Percentiles rank a stretch among this genome's conserved stretches.
These are phyloP conservation scores for Calonectria naviculata DNA, from an alignment of 2,329 filamentous ascomycete species.

Conservation along the genomic window DNA sequence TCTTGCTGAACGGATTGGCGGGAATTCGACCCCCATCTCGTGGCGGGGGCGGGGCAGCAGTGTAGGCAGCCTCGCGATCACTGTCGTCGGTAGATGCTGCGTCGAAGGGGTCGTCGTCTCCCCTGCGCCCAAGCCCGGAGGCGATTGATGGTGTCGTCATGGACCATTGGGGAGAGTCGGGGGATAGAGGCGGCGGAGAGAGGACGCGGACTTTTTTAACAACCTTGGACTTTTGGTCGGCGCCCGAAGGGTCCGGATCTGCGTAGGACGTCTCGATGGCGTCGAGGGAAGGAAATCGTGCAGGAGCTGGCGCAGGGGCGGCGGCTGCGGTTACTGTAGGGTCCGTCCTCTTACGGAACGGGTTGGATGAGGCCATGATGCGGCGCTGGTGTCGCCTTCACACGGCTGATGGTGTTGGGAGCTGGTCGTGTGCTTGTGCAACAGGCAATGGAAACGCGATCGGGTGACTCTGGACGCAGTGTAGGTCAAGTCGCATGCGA, in stretches of 20 bases:
- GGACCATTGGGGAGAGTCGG: conserved; percentile 58
- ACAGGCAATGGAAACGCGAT: neutral
- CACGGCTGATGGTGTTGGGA: conserved; percentile 20
- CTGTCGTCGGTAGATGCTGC: conserved; percentile 41
- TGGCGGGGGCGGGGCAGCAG: conserved; percentile 39
- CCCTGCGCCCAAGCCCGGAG: conserved; percentile 38
- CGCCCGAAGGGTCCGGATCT: conserved; percentile 43
- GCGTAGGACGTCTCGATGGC: conserved; percentile 42
- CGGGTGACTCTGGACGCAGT: conserved; percentile 25
- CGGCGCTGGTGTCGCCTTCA: conserved; percentile 20
- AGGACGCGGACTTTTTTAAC: conserved; percentile 76
- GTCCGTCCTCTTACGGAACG: conserved; percentile 60
- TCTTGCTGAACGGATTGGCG: conserved; percentile 65
- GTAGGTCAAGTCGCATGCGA: conserved; percentile 40
- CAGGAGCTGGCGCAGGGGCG: conserved; percentile 17
- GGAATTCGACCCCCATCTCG: conserved; percentile 33
- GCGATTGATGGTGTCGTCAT: conserved; percentile 44
- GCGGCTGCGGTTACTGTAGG: conserved; percentile 32
- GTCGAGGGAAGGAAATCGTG: conserved; percentile 42
- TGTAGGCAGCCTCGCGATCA: conserved; percentile 37
- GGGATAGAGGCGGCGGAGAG: conserved; percentile 71
- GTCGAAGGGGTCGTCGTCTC: conserved; percentile 47
- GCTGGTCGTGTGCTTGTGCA: conserved; percentile 10
- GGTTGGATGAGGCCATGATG: conserved; percentile 57
- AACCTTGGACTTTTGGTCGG: conserved; percentile 60